phyloP scores from a whole-genome alignment of 177 flowering plant species.

The Tripterygium wilfordii region DNA sequence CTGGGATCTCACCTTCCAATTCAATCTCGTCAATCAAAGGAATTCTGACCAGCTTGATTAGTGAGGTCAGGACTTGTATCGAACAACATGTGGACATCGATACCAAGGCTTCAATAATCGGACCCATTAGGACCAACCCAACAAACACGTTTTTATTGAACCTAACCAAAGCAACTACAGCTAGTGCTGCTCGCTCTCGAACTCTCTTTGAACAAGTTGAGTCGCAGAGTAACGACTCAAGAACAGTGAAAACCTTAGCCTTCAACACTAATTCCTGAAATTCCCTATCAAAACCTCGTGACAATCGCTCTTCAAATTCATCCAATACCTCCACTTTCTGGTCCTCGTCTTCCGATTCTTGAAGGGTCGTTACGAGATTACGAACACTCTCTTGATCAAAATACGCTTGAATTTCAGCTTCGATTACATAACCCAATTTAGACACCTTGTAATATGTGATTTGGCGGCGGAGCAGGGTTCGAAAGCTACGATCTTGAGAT shows the following conservation, averaged over 20 bases:
- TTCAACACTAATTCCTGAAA: constrained; percentile 27
- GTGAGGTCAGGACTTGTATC: constrained; percentile 13
- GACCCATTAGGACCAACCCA: constrained; percentile 35
- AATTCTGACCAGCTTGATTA: constrained; percentile 15
- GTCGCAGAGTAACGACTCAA: constrained; percentile 18
- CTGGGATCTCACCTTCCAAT: constrained; percentile 16
- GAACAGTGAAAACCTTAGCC: constrained; percentile 19
- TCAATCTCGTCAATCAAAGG: constrained; percentile 26
- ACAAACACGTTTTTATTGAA: constrained; percentile 35
- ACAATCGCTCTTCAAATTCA: constrained; percentile 15
- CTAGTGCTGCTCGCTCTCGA: constrained; percentile 15
- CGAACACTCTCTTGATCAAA: constrained; percentile 14
- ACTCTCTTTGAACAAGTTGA: constrained; percentile 3
- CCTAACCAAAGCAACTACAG: constrained; percentile 15
- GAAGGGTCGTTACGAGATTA: constrained; percentile 9
- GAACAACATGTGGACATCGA: constrained; percentile 17
- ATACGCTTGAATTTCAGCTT: constrained; percentile 10
- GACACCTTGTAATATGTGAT: constrained; percentile 16
- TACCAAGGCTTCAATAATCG: constrained; percentile 12
- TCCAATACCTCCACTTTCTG: constrained; percentile 16
- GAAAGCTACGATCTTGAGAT: constrained; percentile 7
- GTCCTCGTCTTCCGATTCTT: constrained; percentile 4
- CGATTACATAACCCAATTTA: constrained; percentile 5
- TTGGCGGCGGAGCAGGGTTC: constrained; percentile 18
- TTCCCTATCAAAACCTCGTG: constrained; percentile 20